These are phyloP conservation scores for Sclerotinia spermophila DNA, from an alignment of 2,329 filamentous ascomycete genomes.

Conservation along the genomic window DNA sequence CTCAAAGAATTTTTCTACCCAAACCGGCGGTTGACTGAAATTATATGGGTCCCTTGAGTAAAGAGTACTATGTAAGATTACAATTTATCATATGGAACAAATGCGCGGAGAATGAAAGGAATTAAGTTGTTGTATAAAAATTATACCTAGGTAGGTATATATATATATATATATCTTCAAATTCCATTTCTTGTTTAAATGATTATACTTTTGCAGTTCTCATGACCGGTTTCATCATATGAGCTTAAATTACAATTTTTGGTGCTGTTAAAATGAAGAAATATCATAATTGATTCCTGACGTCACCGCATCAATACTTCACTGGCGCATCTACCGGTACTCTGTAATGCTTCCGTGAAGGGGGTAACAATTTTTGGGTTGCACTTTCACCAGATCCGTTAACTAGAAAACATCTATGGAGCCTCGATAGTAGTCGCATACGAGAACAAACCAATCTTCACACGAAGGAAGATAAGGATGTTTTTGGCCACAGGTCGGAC, in stretches of 20 bases:
- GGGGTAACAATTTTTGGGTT: neutral
- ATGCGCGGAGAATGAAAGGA: neutral
- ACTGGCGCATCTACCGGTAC: neutral
- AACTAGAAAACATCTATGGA: conserved; percentile 28
- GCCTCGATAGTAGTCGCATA: conserved; percentile 24
- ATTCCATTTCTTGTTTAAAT: neutral
- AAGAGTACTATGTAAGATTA: neutral
- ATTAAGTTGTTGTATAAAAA: neutral
- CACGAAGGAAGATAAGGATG: conserved; percentile 43
- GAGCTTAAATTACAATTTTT: neutral
- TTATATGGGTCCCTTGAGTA: neutral
- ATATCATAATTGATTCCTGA: conserved; percentile 6
- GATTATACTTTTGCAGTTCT: neutral
- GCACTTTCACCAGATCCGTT: neutral
- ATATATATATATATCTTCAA: neutral
- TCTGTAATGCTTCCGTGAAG: neutral
- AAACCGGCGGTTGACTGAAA: neutral
- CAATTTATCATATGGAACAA: conserved; percentile 9
- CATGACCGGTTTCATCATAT: neutral
- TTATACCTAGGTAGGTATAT: neutral
- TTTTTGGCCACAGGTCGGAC: conserved; percentile 44
- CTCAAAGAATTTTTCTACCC: conserved; percentile 2
- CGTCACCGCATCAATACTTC: conserved; percentile 12
- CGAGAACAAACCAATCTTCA: neutral
- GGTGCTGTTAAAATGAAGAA: neutral